Conservation (phyloP, 768 basidiomycete species). For the Trametes maxima region DNA sequence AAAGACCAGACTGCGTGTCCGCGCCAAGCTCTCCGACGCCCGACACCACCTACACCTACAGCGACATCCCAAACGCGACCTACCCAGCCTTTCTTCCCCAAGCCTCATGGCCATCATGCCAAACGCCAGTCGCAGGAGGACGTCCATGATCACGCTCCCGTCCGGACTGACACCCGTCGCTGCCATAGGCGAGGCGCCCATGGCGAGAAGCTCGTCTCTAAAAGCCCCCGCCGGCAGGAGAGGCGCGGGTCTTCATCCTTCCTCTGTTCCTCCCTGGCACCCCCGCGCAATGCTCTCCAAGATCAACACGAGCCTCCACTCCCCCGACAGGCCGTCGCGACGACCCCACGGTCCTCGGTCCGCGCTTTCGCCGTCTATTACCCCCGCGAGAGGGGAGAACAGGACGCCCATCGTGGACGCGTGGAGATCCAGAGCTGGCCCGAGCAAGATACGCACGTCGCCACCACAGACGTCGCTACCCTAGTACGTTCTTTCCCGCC, state of each 20-base stretch:
- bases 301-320: constrained; percentile 18
- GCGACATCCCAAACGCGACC: not conserved
- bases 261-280: not conserved
- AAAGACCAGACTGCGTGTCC: not conserved
- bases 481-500: constrained; percentile 3
- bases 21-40: not conserved
- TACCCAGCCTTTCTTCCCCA: not conserved
- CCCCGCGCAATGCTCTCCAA: constrained; percentile 16
- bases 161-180: constrained; percentile 6
- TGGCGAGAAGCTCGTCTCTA: constrained; percentile 6
- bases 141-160: constrained; percentile 17
- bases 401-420: constrained; percentile 6
- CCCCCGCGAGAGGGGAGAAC: constrained; percentile 2
- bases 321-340: constrained; percentile 17
- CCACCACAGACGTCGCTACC: constrained; percentile 19
- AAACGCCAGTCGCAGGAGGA: constrained; percentile 14
- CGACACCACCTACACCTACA: not conserved
- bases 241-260: not conserved
- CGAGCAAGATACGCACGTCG: constrained; percentile 10
- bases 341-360: constrained; percentile 21
- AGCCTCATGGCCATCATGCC: constrained; percentile 18
- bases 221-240: constrained; percentile 12
- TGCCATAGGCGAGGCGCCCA: constrained; percentile 3
- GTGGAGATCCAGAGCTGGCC: constrained; percentile 12
- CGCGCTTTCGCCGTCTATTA: constrained; percentile 11